phyloP scores from a whole-genome alignment of 1,284 basidiomycete species.

The Wallemia hederae region DNA sequence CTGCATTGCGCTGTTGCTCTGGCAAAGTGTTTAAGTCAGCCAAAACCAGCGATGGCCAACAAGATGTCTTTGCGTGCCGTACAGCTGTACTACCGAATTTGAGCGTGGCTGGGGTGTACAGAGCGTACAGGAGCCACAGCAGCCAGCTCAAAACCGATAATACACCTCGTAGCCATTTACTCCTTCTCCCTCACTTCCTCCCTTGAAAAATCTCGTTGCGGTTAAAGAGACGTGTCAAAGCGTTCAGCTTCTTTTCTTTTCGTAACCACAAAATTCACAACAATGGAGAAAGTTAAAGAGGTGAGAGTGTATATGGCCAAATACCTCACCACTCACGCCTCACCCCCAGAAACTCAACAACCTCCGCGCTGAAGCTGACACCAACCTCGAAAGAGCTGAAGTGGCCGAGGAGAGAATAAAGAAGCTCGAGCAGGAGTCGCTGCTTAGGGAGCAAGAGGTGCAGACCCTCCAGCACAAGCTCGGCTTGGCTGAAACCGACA shows the following conservation, averaged over 20 bases:
- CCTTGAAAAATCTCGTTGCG: not conserved
- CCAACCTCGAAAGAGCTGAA: slow-evolving; percentile 46
- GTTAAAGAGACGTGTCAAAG: not conserved
- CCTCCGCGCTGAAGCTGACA: slow-evolving; percentile 64
- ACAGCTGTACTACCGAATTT: not conserved
- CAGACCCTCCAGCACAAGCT: slow-evolving; percentile 54
- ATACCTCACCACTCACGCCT: slow-evolving; percentile 1
- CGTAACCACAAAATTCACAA: slow-evolving; percentile 6
- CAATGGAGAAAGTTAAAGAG: slow-evolving; percentile 47
- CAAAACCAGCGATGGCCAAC: not conserved
- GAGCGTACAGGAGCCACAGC: too few species aligned
- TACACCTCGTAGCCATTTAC: too few species aligned
- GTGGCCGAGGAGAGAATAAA: slow-evolving; percentile 61
- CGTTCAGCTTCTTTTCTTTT: not conserved
- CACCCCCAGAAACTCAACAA: slow-evolving; percentile 23
- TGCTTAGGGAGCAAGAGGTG: slow-evolving; percentile 69
- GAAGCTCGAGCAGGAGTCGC: slow-evolving; percentile 43
- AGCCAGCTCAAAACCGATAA: too few species aligned
- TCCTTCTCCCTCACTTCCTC: not conserved
- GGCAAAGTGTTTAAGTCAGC: not conserved
- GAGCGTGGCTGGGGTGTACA: too few species aligned
- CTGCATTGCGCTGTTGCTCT: not conserved
- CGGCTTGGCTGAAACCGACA: slow-evolving; percentile 33
- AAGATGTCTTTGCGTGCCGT: not conserved
- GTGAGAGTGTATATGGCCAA: slow-evolving; percentile 16